phyloP scores from a whole-genome alignment of 805 yeast genomes.

The Metschnikowia noctiluminum region DNA sequence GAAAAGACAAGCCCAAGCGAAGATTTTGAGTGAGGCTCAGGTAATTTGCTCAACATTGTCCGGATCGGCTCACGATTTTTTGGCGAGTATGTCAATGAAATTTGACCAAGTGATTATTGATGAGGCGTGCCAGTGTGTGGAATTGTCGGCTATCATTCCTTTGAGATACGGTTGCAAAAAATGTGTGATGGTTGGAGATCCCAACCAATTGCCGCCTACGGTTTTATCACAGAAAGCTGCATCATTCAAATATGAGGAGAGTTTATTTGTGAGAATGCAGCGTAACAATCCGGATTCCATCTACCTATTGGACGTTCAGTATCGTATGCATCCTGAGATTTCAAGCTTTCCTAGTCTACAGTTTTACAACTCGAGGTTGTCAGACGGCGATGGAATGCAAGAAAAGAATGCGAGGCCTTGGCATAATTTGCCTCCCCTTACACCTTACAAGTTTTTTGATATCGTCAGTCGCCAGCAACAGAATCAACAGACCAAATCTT shows the following conservation, averaged over 20 bases:
- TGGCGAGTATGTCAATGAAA: slow-evolving; percentile 67
- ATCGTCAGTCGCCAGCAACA: slow-evolving; percentile 59
- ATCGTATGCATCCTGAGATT: slow-evolving; percentile 96
- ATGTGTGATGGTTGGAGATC: slow-evolving; percentile 98
- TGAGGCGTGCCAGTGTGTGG: slow-evolving; percentile 98
- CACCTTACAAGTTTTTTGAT: slow-evolving; percentile 81
- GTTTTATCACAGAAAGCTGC: slow-evolving; percentile 89
- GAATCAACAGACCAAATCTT: slow-evolving; percentile 63
- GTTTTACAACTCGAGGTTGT: slow-evolving; percentile 69
- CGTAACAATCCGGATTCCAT: slow-evolving; percentile 56
- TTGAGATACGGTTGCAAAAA: slow-evolving; percentile 83
- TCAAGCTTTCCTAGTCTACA: slow-evolving; percentile 81
- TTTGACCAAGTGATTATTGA: slow-evolving; percentile 92
- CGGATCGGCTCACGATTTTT: slow-evolving; percentile 88
- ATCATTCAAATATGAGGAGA: slow-evolving; percentile 75
- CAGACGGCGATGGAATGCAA: slow-evolving; percentile 78
- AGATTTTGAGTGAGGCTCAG: slow-evolving; percentile 69
- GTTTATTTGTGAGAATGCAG: slow-evolving; percentile 92
- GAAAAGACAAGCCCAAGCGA: slow-evolving; percentile 69
- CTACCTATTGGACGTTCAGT: slow-evolving; percentile 81
- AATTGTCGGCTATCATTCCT: slow-evolving; percentile 86
- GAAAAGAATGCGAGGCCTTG: slow-evolving; percentile 61
- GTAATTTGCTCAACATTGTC: slow-evolving; percentile 90
- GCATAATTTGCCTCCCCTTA: slow-evolving; percentile 58
- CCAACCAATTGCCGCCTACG: slow-evolving; percentile 96